Evolutionary conservation across 371 early-diverging fungal species (phyloP), one percentile per base, ranked within the genome.

Genomic region (Batkoa obscura): DNA sequence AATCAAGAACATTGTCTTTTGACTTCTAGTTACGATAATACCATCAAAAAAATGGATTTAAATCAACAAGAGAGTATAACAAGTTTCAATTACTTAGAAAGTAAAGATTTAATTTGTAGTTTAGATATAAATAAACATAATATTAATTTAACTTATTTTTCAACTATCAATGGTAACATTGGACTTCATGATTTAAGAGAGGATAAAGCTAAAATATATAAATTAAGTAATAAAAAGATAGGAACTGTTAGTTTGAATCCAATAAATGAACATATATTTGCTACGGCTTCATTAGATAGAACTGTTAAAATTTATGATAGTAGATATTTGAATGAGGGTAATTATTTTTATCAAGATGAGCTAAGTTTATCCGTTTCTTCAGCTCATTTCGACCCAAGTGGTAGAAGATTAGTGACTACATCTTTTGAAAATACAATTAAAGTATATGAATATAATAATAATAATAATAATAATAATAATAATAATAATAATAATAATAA

Each of bases 221-320:
- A 56, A 8, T 47, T 73, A 13, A 74, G 71, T 30, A 75, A 74
- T 31, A 76, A 75, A 52, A 85, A 88, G 50, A 67, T 88, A 32
- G 82, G 82, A 0, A 77, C 80, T 58, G 64, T 86, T 13, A 66
- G 73, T n/a, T 60, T 81, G n/a, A 81, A 85, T 41, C 84, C 84
- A n/a, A 66, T 67, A 5, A 64, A 79, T 35, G 52, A 56, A 1
- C 63, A 83, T 58, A 63, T 79, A 38, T 56, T 89, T n/a, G 80
- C 75, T 2, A 74, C 78, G 0, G 69, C 77, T 0, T 79, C 80
- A 5, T 68, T 78, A 51, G 89, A 88, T 62, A 66, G 79, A 12
- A 72, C 77, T 0, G 67, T 78, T 52, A 71, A 72, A 15, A 62
- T 91, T 8, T 90, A 85, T 84, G 91, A 91, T 64, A 62, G 68